Evolutionary conservation across 139 green algal species (phyloP).

Genomic region (Pseudopediastrum boryanum): DNA sequence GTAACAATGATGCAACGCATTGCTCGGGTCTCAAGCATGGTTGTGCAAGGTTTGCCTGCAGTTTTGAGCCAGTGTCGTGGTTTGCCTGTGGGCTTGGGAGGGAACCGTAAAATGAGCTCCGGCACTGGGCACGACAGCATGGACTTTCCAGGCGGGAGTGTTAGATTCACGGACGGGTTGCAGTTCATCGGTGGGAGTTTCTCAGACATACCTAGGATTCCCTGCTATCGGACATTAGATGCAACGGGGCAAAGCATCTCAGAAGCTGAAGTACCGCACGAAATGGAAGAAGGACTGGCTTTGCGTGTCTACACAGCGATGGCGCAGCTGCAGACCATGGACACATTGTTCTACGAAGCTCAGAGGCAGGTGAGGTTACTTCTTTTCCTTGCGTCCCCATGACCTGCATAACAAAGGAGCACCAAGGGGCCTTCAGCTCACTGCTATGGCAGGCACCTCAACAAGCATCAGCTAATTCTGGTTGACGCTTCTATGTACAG

Average conservation of each 20-base stretch:
- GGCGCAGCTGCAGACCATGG: slow-evolving; percentile 61
- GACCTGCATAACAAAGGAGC: no score
- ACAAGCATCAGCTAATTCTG: no score
- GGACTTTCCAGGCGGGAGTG: slow-evolving; percentile 62
- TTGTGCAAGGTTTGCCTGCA: no score
- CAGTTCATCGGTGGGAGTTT: slow-evolving; percentile 44
- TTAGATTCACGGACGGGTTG: slow-evolving; percentile 64
- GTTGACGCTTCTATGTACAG: slow-evolving; percentile 42
- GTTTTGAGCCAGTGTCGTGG: no score
- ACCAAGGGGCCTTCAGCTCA: no score
- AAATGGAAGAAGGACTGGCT: slow-evolving; percentile 38
- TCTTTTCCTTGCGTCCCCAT: no score
- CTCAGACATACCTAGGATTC: slow-evolving; percentile 40
- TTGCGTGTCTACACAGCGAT: slow-evolving; percentile 48
- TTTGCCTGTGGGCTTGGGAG: no score
- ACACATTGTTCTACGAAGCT: slow-evolving; percentile 93
- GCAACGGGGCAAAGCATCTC: slow-evolving; percentile 46
- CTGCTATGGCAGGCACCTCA: no score
- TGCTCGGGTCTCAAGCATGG: no score
- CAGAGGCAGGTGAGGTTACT: slow-evolving; percentile 82
- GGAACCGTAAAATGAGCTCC: no score
- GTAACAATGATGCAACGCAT: no score
- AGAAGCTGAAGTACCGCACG: slow-evolving; percentile 52
- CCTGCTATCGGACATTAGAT: slow-evolving; percentile 74
- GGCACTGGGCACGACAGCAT: no score